Evolutionary conservation across 768 basidiomycete genomes (phyloP).

Genomic region (Rhodotorula graminis): DNA sequence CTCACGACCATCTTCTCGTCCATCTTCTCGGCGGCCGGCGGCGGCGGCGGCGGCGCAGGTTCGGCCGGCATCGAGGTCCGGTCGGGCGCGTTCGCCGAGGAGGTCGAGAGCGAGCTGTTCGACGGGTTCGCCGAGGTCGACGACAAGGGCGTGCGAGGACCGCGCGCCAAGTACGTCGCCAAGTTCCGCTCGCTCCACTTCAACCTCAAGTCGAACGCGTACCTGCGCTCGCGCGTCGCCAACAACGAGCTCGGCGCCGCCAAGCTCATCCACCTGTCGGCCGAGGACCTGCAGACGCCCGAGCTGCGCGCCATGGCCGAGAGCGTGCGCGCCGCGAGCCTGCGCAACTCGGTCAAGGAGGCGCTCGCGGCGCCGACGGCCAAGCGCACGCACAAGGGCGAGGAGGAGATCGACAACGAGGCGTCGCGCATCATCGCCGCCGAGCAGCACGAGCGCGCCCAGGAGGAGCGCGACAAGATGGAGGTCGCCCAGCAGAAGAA

Average conservation of each 20-base stretch:
- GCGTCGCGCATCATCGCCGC: conserved; percentile 14
- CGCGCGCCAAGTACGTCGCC: conserved; percentile 51
- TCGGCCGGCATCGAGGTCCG: conserved; percentile 23
- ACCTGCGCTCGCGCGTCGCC: conserved; percentile 73
- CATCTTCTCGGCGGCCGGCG: conserved; percentile 29
- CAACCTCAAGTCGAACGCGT: conserved; percentile 76
- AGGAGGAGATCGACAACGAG: conserved; percentile 76
- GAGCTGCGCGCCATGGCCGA: conserved; percentile 77
- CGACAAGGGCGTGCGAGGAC: conserved; percentile 53
- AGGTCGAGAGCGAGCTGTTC: conserved; percentile 71
- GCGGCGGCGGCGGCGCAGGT: too few species aligned
- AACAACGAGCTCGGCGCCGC: conserved; percentile 61
- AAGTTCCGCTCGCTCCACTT: conserved; percentile 85
- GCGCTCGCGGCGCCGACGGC: conserved; percentile 55
- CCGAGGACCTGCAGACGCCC: conserved; percentile 82
- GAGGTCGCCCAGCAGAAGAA: background rate
- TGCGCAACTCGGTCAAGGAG: conserved; percentile 73
- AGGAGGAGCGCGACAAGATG: conserved; percentile 5
- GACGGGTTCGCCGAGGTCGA: conserved; percentile 73
- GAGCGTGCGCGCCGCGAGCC: conserved; percentile 70
- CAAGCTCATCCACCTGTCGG: conserved; percentile 76
- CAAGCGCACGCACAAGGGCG: conserved; percentile 88
- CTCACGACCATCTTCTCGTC: conserved; percentile 35
- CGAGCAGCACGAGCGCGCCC: conserved; percentile 17
- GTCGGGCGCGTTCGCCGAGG: conserved; percentile 50